phyloP scores from a whole-genome alignment of 345 rosid genomes.

The Aquilaria sinensis region DNA sequence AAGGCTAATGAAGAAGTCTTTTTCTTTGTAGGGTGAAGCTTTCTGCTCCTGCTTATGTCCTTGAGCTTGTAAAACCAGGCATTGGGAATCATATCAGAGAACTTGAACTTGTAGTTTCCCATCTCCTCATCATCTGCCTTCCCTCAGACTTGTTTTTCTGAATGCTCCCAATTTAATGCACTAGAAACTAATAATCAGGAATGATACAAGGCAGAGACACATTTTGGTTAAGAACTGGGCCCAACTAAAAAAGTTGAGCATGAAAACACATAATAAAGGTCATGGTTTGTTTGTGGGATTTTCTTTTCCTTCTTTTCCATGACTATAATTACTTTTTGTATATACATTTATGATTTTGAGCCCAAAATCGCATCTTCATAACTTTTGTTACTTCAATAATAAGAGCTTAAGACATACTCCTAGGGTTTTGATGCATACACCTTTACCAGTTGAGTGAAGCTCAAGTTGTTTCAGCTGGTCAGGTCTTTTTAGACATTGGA shows the following conservation, averaged over 20 bases:
- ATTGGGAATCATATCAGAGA: conserved; percentile 61
- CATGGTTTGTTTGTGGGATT: too few species aligned
- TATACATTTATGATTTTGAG: too few species aligned
- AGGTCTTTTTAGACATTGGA: too few species aligned
- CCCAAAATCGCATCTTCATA: too few species aligned
- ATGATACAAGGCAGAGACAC: background rate
- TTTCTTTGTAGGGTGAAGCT: conserved; percentile 7
- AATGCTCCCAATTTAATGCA: conserved; percentile 13
- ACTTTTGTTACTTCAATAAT: too few species aligned
- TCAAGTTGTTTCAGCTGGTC: too few species aligned
- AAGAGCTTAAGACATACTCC: too few species aligned
- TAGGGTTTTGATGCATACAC: too few species aligned
- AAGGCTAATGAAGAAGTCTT: conserved; percentile 19
- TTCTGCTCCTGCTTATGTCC: conserved; percentile 37
- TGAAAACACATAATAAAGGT: conserved; percentile 1
- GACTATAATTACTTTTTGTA: too few species aligned
- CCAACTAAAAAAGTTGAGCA: conserved; percentile 12
- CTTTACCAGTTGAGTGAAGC: too few species aligned
- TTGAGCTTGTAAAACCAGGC: conserved; percentile 85
- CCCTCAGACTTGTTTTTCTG: conserved; percentile 7
- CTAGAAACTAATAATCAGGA: background rate
- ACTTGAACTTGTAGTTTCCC: conserved; percentile 59
- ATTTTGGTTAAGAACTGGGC: background rate
- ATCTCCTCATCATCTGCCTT: conserved; percentile 19
- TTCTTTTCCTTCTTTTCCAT: background rate